These are phyloP conservation scores for Sporothrix variecibatus DNA, from an alignment of 2,329 filamentous ascomycete genomes.

Conservation along the genomic window DNA sequence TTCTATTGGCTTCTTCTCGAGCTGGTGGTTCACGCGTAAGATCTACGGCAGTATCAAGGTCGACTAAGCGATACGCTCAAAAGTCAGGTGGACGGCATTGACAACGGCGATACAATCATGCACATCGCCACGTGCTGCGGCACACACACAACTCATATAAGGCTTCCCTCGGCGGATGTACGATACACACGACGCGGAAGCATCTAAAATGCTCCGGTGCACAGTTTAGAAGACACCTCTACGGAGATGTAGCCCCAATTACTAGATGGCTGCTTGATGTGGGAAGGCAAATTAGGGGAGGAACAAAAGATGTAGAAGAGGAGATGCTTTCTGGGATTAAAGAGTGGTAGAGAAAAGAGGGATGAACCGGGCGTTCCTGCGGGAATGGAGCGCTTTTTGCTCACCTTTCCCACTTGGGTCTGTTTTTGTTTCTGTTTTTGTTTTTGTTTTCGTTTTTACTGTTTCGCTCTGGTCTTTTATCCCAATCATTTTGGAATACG, in stretches of 20 bases:
- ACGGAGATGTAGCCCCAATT: neutral
- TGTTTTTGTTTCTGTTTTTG: neutral
- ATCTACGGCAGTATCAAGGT: conserved; percentile 99
- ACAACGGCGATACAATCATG: neutral
- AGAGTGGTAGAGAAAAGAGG: neutral
- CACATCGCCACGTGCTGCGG: neutral
- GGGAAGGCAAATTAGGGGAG: neutral
- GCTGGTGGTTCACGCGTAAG: conserved; percentile 89
- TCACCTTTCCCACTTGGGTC: neutral
- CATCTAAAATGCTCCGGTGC: no score
- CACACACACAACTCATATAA: neutral
- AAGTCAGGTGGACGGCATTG: neutral
- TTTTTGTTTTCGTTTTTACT: neutral
- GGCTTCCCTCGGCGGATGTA: neutral
- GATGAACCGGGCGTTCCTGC: neutral
- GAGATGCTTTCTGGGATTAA: neutral
- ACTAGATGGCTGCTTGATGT: neutral
- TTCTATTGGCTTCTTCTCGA: conserved; percentile 92
- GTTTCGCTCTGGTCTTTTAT: neutral
- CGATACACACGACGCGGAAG: no score
- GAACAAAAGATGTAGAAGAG: neutral
- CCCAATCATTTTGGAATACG: neutral
- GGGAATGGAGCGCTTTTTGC: neutral
- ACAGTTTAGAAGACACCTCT: neutral
- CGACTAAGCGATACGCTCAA: conserved; percentile 58